Evolutionary conservation across 2,329 filamentous ascomycete genomes (phyloP), one percentile per base, ranked within the genome.

Genomic region (Aspergillus japonicus): DNA sequence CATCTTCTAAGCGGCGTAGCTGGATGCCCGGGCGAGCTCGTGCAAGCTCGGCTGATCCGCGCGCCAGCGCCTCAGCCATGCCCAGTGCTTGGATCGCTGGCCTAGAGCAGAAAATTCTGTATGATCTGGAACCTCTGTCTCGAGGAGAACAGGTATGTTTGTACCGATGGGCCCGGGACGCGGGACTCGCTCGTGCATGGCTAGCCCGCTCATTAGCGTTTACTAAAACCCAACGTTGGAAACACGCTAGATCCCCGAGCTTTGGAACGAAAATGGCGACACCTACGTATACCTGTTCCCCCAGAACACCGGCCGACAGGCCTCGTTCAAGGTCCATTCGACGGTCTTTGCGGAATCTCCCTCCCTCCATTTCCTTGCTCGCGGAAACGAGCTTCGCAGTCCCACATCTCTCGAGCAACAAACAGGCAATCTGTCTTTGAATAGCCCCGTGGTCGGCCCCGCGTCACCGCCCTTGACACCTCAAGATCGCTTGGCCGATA

Each of bases 251-350:
- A 77, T 86, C 16, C 69, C 77, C 5, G 86, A 88, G 66, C 71
- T 88, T 8, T 89, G 86, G 86, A 83, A 87, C 64, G 82, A 86
- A 3, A 71, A 80, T 50, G 86, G 83, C n/a, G 85, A 88, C 69
- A 87, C 85, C 14, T 80, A 82, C 61, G 79, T 89, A n/a, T 85
- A 88, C 66, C 77, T 88, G 14, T 87, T 85, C 66, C 84, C 86
- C 1, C 78, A 82, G 47, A 82, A 77, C 16, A 82, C 84, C 21
- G 81, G 80, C 56, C 82, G 81, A 67, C 80, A 83, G 5, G 78
- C 86, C 8, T 87, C 85, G 2, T 88, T 89, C 77, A 83, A 82
- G 60, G 75, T 89, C 57, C 80, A 87, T 67, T 87, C 85, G 3
- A 78, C 82, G 4, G 76, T 85, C 29, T 85, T 87, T 64, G 79